Evolutionary conservation across 108 stramenopile species (phyloP), one percentile per base, ranked within the genome.

Genomic region (Fistulifera pelliculosa): DNA sequence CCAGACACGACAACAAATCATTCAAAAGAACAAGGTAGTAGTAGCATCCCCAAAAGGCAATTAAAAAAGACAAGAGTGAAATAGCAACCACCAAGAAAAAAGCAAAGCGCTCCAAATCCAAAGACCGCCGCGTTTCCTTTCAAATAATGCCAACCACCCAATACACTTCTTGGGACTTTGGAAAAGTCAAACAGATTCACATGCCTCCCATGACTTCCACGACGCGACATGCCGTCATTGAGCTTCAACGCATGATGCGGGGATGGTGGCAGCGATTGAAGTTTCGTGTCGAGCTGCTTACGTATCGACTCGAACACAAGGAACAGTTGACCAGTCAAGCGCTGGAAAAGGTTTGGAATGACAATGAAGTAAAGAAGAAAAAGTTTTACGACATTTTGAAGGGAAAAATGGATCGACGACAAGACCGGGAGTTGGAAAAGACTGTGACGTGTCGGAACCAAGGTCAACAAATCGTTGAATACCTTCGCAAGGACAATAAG

Each of bases 401-500:
- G 13, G 53, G 28, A 5, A 38, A 54, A 21, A 35, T 35, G 12
- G 14, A 54, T n/a, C 18, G 27, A 54, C 28, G 35, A 6, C 23
- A 26, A 26, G 25, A 26, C 24, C 27, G 35, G 15, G 31, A 18
- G 3, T 2, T n/a, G 1, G 38, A 16, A 15, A 39, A 16, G 12
- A 35, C 28, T 5, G 28, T 15, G 15, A 27, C 27, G 3, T 27
- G 18, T 2, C 27, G 18, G 4, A 35, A 8, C 31, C 31, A 54
- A 38, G 35, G 53, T 5, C 23, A 54, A 13, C 25, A 76, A 49
- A 80, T 80, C 61, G 69, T 74, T 55, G 42, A 51, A 13, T 76
- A 76, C 39, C 54, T 80, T 1, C 60, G 76, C 49, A 75, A 75
- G 56, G 80, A 82, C 41, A 73, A 72, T 47, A 69, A 72, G 62